Evolutionary conservation across 2,329 filamentous ascomycete species (phyloP), one percentile per base, ranked within the genome.

Genomic region (Emmonsia crescens): DNA sequence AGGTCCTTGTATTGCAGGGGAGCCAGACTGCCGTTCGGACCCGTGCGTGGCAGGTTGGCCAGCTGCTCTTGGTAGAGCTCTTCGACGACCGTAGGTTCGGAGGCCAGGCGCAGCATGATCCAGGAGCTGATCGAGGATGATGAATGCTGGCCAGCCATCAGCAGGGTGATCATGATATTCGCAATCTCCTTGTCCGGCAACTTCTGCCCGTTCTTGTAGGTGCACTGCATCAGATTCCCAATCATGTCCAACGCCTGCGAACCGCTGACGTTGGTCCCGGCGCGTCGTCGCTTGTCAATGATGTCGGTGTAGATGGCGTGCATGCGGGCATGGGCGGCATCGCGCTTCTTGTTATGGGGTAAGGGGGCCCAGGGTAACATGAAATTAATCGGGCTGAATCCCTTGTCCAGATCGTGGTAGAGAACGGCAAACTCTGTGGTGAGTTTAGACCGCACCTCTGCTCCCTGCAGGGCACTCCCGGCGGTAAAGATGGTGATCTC

Each of bases 121-220:
- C 89, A 93, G 9, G 86, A 82, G 67, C 85, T 85, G n/a, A 87
- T 88, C 0, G 88, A 86, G 5, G 89, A 87, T 0, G 88, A 91
- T 1, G 87, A 89, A 76, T 93, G 89, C 71, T 94, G 89, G 58
- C 89, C 89, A 12, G 86, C 89, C 89, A 94, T 92, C 59, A 93
- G 81, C 19, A 93, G 80, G 0, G 89, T 88, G 69, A 93, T 93
- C 89, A 93, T 91, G 80, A 93, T 89, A 74, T 91, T 86, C 0
- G 89, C 88, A 59, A 93, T 84, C 71, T 93, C 89, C 66, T 85
- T 82, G 71, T 93, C 89, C 0, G 89, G 85, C 0, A 92, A 76
- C 0, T 79, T 75, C 12, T 77, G 80, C 55, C 89, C 89, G 67
- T 89, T 80, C 76, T 91, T 91, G 82, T 93, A 93, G 12, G 76